Base-by-base conservation (phyloP, 2,329 filamentous ascomycete species). In the Xylaria sp. region DNA sequence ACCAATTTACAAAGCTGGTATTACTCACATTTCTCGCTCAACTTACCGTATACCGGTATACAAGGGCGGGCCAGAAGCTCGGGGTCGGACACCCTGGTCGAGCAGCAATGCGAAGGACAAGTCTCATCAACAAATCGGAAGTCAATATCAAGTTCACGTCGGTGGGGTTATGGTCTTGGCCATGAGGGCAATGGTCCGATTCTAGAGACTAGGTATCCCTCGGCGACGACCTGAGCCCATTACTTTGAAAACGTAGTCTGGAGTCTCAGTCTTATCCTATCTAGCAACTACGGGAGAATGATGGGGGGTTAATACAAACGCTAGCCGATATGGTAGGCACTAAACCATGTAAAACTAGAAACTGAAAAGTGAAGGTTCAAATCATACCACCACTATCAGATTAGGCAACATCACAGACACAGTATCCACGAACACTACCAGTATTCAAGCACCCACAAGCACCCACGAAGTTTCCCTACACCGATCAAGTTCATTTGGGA, bases 11-110 rank as follows among this genome's bases (percentile, higher is more conserved):
- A n/a, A 47, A 47, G 37, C 50, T 54, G 8, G 18, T 1, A 21
- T 58, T 67, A 16, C 16, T 10, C 1, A 50, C 50, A 0, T 6
- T 23, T 4, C 58, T 75, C 8, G 57, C 29, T 2, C 70, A 75
- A 51, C 58, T 72, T 2, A 72, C 72, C 13, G 23, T 37, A 5
- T 42, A 66, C 48, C 72, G 71, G 71, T 69, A 72, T 18, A 13
- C 21, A n/a, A 58, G 68, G 10, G 29, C 66, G 1, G 32, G 47
- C 1, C 37, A 13, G 65, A 57, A 57, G 1, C 51, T 32, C 9
- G 63, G 67, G 12, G 65, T 69, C 2, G 55, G 57, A 0, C 68
- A 66, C 1, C 72, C 71, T 1, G 71, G 71, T 0, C n/a, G 50
- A 2, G n/a, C 63, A 10, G n/a, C 67, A 6, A 5, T 60, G 9